Evolutionary conservation across 352 stramenopile species (phyloP).

Genomic region (Pythium phragmitis): DNA sequence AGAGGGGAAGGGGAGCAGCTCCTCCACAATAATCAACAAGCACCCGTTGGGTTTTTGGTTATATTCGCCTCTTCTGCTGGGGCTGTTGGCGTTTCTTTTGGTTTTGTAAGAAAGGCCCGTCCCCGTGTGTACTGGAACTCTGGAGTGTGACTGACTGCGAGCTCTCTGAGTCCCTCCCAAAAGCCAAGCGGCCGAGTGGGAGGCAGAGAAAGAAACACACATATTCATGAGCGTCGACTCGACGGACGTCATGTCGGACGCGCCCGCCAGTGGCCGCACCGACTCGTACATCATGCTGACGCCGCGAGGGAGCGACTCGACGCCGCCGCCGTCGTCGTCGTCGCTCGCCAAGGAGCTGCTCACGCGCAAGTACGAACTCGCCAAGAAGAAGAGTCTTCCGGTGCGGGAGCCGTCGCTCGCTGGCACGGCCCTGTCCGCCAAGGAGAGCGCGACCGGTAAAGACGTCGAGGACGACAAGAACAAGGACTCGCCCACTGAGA

Average conservation of each 20-base stretch:
- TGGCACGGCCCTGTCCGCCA: constrained; percentile 1
- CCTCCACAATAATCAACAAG: not conserved
- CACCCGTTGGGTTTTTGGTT: constrained; percentile 24
- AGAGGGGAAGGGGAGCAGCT: constrained; percentile 20
- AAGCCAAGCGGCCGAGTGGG: not conserved
- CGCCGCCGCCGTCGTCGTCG: constrained; percentile 22
- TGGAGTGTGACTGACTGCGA: too few species aligned
- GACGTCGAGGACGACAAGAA: constrained; percentile 10
- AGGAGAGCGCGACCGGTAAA: constrained; percentile 9
- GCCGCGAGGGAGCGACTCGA: constrained; percentile 19
- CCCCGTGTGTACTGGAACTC: not conserved
- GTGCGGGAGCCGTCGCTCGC: constrained; percentile 8
- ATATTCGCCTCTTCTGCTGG: constrained; percentile 9
- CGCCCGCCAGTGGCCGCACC: constrained; percentile 3
- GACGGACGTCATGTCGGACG: constrained; percentile 1
- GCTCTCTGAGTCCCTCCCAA: not conserved
- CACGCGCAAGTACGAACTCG: constrained; percentile 26
- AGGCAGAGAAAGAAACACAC: not conserved
- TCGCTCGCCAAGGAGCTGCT: constrained; percentile 30
- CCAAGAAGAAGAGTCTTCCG: constrained; percentile 26
- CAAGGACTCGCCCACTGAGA: constrained; percentile 30
- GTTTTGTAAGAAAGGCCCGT: constrained; percentile 2
- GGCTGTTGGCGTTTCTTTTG: not conserved
- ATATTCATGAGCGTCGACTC: not conserved
- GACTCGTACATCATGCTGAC: constrained; percentile 34